A percentile compares a stretch with the other conserved stretches of the same genome.
Evolutionary conservation across 2,329 filamentous ascomycete species (phyloP).

Genomic region (Dichotomopilus funicola): DNA sequence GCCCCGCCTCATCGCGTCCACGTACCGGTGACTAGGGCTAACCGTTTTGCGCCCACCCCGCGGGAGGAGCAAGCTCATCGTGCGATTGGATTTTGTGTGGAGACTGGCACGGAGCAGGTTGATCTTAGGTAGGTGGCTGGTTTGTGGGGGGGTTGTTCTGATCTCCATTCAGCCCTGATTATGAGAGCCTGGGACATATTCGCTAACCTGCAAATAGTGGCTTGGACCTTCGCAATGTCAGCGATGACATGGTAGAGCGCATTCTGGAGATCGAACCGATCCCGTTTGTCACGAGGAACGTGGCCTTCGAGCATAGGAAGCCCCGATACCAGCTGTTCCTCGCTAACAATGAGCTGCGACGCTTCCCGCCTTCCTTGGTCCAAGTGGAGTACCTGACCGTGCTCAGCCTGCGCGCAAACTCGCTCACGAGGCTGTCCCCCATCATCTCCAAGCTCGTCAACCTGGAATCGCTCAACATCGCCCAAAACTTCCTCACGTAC

Average conservation of each 20-base stretch:
- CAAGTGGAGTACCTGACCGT: constrained; percentile 55
- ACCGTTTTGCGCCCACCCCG: neutral
- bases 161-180: neutral
- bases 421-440: constrained; percentile 53
- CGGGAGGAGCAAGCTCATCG: constrained; percentile 40
- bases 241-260: constrained; percentile 50
- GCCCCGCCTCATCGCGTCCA: constrained; percentile 9
- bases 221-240: constrained; percentile 46
- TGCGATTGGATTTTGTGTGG: constrained; percentile 47
- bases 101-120: constrained; percentile 51
- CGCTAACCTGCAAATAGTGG: constrained; percentile 24
- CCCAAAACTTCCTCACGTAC: constrained; percentile 54
- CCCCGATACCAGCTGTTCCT: constrained; percentile 57
- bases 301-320: constrained; percentile 53
- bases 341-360: constrained; percentile 49
- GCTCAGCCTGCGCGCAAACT: constrained; percentile 60
- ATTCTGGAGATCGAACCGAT: constrained; percentile 50
- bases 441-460: constrained; percentile 52
- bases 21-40: neutral
- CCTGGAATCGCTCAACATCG: constrained; percentile 57
- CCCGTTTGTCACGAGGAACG: constrained; percentile 47
- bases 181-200: no score
- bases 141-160: neutral
- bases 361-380: constrained; percentile 55
- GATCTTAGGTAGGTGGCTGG: constrained; percentile 51